Conservation (phyloP, 108 stramenopile species). For the Stephanodiscus triporus region DNA sequence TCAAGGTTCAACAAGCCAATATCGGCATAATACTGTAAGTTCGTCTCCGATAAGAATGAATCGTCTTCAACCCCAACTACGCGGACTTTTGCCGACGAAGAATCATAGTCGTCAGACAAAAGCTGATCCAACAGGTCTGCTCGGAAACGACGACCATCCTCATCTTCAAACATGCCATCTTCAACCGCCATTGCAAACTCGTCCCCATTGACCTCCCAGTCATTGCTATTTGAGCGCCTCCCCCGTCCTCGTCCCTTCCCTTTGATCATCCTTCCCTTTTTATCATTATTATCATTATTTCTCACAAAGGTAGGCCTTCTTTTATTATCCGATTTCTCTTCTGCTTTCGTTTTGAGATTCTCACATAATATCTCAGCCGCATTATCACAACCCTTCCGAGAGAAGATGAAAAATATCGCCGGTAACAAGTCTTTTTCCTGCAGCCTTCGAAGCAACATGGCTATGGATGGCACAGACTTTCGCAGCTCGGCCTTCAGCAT, state of each 20-base stretch:
- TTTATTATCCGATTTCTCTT: slow-evolving; percentile 21
- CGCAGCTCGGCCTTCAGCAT: slow-evolving; percentile 74
- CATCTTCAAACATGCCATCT: slow-evolving; percentile 52
- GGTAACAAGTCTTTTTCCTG: slow-evolving; percentile 77
- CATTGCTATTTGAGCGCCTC: slow-evolving; percentile 28
- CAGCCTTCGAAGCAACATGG: slow-evolving; percentile 65
- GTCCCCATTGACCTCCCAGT: slow-evolving; percentile 39
- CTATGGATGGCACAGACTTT: slow-evolving; percentile 68
- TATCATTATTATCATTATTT: slow-evolving; percentile 29
- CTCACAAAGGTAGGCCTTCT: slow-evolving; percentile 24
- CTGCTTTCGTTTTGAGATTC: slow-evolving; percentile 44
- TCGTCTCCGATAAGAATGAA: slow-evolving; percentile 59
- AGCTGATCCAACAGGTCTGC: slow-evolving; percentile 51
- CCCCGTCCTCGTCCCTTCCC: slow-evolving; percentile 42
- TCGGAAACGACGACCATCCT: slow-evolving; percentile 68
- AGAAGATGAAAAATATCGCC: slow-evolving; percentile 95
- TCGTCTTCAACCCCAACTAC: slow-evolving; percentile 33
- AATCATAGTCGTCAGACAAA: slow-evolving; percentile 45
- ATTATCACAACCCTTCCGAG: slow-evolving; percentile 88
- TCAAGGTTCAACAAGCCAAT: slow-evolving; percentile 69
- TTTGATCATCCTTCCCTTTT: slow-evolving; percentile 20
- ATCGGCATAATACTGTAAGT: slow-evolving; percentile 62
- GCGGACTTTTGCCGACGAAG: slow-evolving; percentile 18
- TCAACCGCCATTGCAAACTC: slow-evolving; percentile 40
- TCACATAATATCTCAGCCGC: slow-evolving; percentile 70